Evolutionary conservation across 495 filamentous ascomycete species (phyloP), one percentile per base, ranked within the genome.

Genomic region (Daldinia vernicosa): DNA sequence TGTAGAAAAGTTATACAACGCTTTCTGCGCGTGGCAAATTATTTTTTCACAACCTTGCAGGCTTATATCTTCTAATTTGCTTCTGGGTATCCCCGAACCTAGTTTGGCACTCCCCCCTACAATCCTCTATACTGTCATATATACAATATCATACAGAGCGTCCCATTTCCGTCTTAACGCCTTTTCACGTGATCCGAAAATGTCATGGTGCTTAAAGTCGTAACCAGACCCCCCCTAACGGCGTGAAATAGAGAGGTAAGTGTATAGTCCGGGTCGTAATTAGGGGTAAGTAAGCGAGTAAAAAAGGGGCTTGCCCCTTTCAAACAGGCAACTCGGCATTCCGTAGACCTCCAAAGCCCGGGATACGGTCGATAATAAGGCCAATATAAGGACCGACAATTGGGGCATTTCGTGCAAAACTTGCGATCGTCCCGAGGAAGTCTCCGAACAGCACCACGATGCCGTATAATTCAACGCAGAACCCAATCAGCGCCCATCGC

Each of bases 401-500:
- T 0, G 95, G 95, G 15, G 97, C 80, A 75, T 92, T 93, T 37
- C 90, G 88, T 26, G 91, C 91, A 77, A 98, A 97, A 60, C 92
- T 88, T 0, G 90, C 91, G 65, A 98, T 93, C 14, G 95, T 97
- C n/a, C 92, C 89, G 40, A 97, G 86, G 80, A 98, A 97, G 77
- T 99, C 95, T 22, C 95, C 94, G 83, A 99, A 99, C 51, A 99
- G 84, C 28, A 97, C 88, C 71, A 97, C 86, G 37, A 98, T 92
- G 28, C 95, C 95, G 80, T 97, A 98, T 7, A 94, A 80, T 82
- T 99, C 95, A 66, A 98, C 88, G 40, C 90, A 64, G 80, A 99
- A 98, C 33, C 95, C 95, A 58, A 93, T 87, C 19, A 98, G 79
- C 1, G 95, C 89, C 93, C 94, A 99, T 43, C 91, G 86, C 67